Evolutionary conservation across 169 alveolate genomes (phyloP), one percentile per base, ranked within the genome.

Genomic region (Cryptosporidium meleagridis): DNA sequence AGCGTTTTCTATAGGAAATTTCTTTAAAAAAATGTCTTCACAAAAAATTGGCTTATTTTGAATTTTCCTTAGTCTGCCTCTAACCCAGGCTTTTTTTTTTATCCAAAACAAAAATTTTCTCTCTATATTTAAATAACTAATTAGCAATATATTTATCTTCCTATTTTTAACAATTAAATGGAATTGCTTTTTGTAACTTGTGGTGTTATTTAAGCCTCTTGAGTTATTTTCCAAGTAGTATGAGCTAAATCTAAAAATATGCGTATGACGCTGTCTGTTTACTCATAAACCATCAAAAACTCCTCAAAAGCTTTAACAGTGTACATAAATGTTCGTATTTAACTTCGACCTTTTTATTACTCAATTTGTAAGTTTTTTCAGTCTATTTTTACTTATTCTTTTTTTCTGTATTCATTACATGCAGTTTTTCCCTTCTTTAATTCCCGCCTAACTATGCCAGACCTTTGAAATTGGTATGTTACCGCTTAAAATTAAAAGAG

Each of bases 391-490:
- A 65, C 35, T 31, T 55, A 41, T n/a, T 65, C 8, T 65, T 65
- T 37, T 65, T 9, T n/a, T 26, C 23, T 16, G 16, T 39, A 33
- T 39, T 23, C 14, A 5, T 65, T 37, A 65, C 72, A 65, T 65
- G 72, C 72, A 65, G 33, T 65, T 65, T 31, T n/a, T 23, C 0
- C 0, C 0, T 33, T 65, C 29, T 10, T 65, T 10, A 23, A 65
- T 29, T 65, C 72, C 72, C 72, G 72, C 72, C 72, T 65, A 65
- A 65, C 72, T 8, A 12, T 59, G 37, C 16, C 33, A 31, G 18
- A n/a, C 51, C 72, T 29, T 29, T 29, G 72, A n/a, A 37, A 18
- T 9, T 16, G 5, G 4, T 10, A n/a, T 55, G 67, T 8, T 6
- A 18, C 72, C 72, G 72, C 72, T 52, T 21, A 65, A 65, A 33